These are phyloP conservation scores for Geotrichum bryndzae DNA, from an alignment of 1,139 yeast genomes.

Conservation along the genomic window DNA sequence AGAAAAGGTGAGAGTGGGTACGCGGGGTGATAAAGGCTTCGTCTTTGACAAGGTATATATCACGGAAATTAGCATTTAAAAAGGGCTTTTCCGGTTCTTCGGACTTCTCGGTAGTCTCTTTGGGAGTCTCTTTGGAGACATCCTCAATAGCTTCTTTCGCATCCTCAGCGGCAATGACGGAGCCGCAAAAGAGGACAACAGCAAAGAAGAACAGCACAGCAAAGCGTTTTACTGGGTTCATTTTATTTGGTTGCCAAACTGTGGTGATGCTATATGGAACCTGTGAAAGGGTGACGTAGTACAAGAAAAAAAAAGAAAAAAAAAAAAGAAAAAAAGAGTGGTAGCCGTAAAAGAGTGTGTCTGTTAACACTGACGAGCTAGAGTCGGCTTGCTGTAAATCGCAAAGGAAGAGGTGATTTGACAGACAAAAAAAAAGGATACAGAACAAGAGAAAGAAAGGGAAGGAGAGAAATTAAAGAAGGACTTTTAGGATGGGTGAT, in stretches of 20 bases:
- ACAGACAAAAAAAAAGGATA: background rate
- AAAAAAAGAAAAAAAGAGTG: background rate
- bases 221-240: background rate
- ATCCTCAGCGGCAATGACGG: background rate
- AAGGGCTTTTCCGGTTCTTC: conserved; percentile 10
- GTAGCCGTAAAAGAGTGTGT: background rate
- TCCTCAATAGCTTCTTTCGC: background rate
- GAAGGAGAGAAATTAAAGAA: background rate
- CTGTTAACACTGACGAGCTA: background rate
- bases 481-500: background rate
- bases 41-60: conserved; percentile 13
- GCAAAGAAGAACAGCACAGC: background rate
- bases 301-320: background rate
- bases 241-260: background rate
- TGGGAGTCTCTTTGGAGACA: background rate
- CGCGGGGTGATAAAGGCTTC: conserved; percentile 15
- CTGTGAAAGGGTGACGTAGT: background rate
- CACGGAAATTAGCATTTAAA: conserved; percentile 10
- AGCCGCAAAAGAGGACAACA: background rate
- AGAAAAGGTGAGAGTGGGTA: conserved; percentile 17
- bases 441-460: background rate
- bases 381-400: background rate
- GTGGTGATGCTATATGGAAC: background rate
- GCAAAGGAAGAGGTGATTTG: background rate
- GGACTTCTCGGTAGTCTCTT: background rate